Conservation (phyloP, 768 basidiomycete species). For the Phlebiopsis flavidoalba region DNA sequence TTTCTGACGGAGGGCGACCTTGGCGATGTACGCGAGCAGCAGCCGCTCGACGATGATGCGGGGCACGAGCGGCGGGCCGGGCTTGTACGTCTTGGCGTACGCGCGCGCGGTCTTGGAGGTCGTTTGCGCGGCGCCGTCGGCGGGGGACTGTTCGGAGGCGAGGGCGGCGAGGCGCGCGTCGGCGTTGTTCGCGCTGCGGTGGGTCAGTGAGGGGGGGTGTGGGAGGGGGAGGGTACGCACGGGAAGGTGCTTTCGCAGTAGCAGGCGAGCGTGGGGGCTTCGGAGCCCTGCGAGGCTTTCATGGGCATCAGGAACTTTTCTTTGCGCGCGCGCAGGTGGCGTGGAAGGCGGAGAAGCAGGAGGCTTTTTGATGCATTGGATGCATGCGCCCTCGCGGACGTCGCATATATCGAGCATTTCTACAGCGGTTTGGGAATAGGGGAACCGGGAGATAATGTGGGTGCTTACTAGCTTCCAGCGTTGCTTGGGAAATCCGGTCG, state of each 20-base stretch:
- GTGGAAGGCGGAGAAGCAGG: conserved; percentile 93
- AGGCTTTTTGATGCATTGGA: conserved; percentile 92
- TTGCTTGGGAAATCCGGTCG: conserved; percentile 77
- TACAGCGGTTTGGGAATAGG: conserved; percentile 8
- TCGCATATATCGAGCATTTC: conserved; percentile 67
- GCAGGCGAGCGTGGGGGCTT: conserved; percentile 67
- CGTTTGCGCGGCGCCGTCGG: conserved; percentile 32
- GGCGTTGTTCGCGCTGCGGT: conserved; percentile 60
- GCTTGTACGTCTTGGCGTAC: conserved; percentile 87
- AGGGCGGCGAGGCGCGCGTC: conserved; percentile 55
- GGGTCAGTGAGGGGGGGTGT: not conserved
- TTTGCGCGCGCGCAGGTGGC: conserved; percentile 84
- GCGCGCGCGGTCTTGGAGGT: conserved; percentile 81
- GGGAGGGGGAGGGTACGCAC: conserved; percentile 39
- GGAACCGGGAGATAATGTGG: not conserved
- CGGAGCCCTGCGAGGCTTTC: conserved; percentile 75
- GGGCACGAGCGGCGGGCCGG: conserved; percentile 90
- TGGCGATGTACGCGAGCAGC: conserved; percentile 63
- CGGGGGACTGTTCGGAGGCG: conserved; percentile 38
- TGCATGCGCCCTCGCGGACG: conserved; percentile 74
- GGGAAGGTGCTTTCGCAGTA: conserved; percentile 89
- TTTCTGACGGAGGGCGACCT: conserved; percentile 70
- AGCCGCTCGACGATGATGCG: conserved; percentile 78
- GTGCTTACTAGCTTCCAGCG: conserved; percentile 87
- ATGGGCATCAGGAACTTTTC: conserved; percentile 82